Evolutionary conservation across 2,329 filamentous ascomycete species (phyloP).

Genomic region (Hypomyces rosellus): DNA sequence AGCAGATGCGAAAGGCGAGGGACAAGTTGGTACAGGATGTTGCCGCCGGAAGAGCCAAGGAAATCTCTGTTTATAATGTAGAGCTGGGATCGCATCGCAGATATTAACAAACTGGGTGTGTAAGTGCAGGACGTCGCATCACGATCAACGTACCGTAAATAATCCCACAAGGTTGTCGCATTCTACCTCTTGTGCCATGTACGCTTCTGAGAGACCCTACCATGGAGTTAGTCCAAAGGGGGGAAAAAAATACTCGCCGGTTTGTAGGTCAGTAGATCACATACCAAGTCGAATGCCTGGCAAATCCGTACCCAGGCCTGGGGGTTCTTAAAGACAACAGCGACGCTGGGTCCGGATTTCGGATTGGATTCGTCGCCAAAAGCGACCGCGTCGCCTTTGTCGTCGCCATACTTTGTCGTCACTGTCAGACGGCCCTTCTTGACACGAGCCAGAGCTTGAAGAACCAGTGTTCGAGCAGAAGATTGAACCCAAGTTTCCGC

Average conservation of each 20-base stretch:
- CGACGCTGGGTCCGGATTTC: background rate
- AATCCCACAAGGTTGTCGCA: conserved; percentile 9
- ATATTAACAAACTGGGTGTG: too few relatives aligned
- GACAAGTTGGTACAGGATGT: conserved; percentile 3
- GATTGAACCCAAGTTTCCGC: conserved; percentile 12
- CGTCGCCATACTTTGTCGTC: background rate
- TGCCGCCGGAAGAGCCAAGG: conserved; percentile 3
- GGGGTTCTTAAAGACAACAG: conserved; percentile 5
- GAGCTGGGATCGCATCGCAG: background rate
- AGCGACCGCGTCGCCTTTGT: background rate
- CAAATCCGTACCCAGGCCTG: conserved; percentile 10
- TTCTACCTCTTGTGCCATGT: conserved; percentile 11
- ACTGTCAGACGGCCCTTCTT: conserved; percentile 6
- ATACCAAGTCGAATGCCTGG: conserved; percentile 11
- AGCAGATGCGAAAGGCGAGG: background rate
- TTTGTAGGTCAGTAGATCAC: background rate
- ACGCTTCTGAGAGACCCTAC: conserved; percentile 14
- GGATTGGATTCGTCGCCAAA: background rate
- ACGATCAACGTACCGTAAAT: conserved; percentile 8
- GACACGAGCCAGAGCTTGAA: conserved; percentile 6
- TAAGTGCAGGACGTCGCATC: too few relatives aligned
- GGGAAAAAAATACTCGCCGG: too few relatives aligned
- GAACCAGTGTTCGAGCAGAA: conserved; percentile 6
- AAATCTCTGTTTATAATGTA: conserved; percentile 4
- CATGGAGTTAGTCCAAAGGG: background rate